Base-by-base conservation (phyloP, 1,284 basidiomycete genomes). In the Acaromyces ingoldii region DNA sequence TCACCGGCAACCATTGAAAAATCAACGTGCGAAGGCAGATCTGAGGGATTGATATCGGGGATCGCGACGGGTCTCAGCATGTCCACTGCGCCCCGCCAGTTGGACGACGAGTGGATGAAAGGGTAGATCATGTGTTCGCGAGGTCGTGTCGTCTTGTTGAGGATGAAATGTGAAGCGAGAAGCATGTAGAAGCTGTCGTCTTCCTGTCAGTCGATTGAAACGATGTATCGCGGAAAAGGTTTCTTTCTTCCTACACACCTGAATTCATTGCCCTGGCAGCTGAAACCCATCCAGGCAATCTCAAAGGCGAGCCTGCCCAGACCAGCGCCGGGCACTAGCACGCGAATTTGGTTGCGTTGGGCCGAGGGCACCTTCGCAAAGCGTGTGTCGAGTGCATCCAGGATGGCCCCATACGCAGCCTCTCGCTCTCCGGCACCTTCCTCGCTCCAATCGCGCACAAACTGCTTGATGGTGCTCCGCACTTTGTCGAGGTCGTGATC, bases 1-100 rank as follows among this genome's bases (percentile, higher is more conserved):
- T 74, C 71, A 33, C 72, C 72, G 1, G 71, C 72, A 2, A 70
- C 71, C 72, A 75, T 75, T 45, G 67, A 70, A 49, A 75, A 72
- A 22, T 75, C 70, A 10, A 49, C 36, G 17, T 51, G 58, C 10
- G 66, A 60, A 28, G 72, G 43, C 10, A 21, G 31, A 9, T 55
- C 49, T 1, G 66, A 55, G 1, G 72, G 72, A 29, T 49, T 49
- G 38, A 49, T n/a, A 67, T 75, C 72, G n/a, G 72, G 72, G 4
- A 75, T 58, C 11, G 43, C 44, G 3, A 75, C 58, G 6, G 60
- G 45, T 4, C 57, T 53, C 10, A 75, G 55, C 63, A 74, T 63
- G 34, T 74, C 66, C 28, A 45, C 34, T 1, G 72, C 63, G 1
- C 21, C 54, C 19, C 53, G 40, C 69, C 69, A 74, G 42, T 75